Base-by-base conservation (phyloP, 2,329 filamentous ascomycete genomes). In the Teratosphaeria pseudoeucalypti region DNA sequence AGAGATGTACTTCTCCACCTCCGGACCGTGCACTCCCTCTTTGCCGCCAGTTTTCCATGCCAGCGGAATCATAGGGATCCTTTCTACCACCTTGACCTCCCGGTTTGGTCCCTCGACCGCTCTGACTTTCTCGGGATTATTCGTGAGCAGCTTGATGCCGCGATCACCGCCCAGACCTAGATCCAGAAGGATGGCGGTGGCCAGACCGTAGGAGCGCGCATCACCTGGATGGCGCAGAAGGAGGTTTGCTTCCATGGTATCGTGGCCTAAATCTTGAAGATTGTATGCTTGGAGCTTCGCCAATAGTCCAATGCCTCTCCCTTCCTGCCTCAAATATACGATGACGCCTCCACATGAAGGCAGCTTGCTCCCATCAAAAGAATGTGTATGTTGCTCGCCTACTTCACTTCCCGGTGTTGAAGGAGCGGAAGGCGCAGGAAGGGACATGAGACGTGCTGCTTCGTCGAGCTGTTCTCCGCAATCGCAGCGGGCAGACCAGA, bases 281-380 rank as follows among this genome's bases (percentile, higher is more conserved):
- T 99, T 99, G 75, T 99, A 99, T 4, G 94, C 94, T 76, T 99
- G 97, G 47, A 99, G 81, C 75, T 99, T 99, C 77, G 96, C 92
- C 2, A 90, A 88, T 0, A 99, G 81, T 0, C 94, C 94, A 64
- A 99, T 99, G 2, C 94, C 94, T 27, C 94, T 88, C 0, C 94
- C 94, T 76, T 99, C 94, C 74, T 99, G 94, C 26, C 94, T 87
- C 26, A 99, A 80, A 71, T 99, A 99, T 67, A 99, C 86, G 65
- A 99, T 96, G 58, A 96, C 91, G 37, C 94, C 94, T 16, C 92
- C 92, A 1, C 80, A 78, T 2, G 79, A 82, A 11, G 69, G 70
- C 19, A 57, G 78, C 72, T 32, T 58, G 19, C 3, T n/a, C 23
- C n/a, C 29, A 23, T 49, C 52, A 19, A 49, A 49, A 19, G 32